Base-by-base conservation (phyloP, 768 basidiomycete genomes). In the Lentinula aciculospora region DNA sequence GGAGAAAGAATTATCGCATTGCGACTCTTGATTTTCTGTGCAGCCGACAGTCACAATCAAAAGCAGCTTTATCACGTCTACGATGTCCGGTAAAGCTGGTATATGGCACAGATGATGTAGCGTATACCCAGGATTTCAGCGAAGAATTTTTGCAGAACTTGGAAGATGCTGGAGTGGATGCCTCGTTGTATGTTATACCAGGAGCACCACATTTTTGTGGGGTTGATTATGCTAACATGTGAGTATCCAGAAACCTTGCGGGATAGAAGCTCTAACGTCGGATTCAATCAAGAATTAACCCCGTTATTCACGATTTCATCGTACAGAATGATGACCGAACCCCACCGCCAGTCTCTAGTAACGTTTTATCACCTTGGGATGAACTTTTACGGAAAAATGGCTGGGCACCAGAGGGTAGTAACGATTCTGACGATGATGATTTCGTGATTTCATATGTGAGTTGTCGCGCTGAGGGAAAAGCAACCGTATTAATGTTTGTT, bases 21-120 rank as follows among this genome's bases (percentile, higher is more conserved):
- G 58, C 60, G 4, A 61, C 63, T 4, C 47, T 61, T 29, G 56
- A 61, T 47, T 69, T 66, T 51, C 29, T 65, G 28, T 29, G 40
- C 5, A 56, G 58, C n/a, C 64, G 61, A 3, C 53, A 34, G 46
- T 60, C 60, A 32, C 40, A 58, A 23, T 49, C 66, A 6, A 23
- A 61, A 5, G 57, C 53, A 3, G 60, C 60, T 9, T 47, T 67
- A n/a, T 45, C 64, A 32, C 60, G 60, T 37, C 60, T 67, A 36
- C n/a, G 27, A 4, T 64, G 64, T 50, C 66, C 64, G 32, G 36
- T 67, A 19, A 64, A 63, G 60, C 60, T 67, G 27, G 53, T 67
- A 5, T 63, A 67, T n/a, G 65, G 66, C 45, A 59, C 59, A 0
- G 63, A 66, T 50, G 69, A 68, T 40, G 68, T 69, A 56, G 64